phyloP scores from a whole-genome alignment of 2,329 filamentous ascomycete genomes.

The Emergomyces africanus region DNA sequence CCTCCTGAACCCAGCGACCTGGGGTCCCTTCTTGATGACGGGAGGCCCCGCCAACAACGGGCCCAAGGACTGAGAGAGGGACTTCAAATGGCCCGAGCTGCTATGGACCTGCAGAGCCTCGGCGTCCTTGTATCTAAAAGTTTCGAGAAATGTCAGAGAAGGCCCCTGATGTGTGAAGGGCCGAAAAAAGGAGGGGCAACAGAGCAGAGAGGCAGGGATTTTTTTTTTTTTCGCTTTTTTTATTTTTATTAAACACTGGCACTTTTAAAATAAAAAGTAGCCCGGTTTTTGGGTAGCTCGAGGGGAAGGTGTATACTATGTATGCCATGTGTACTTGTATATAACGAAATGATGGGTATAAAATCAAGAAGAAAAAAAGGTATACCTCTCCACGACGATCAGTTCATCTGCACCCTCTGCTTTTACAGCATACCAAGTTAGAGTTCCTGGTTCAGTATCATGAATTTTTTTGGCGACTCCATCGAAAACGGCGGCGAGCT shows the following conservation, averaged over 20 bases:
- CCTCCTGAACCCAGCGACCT: constrained; percentile 7
- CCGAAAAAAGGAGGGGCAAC: too few species aligned
- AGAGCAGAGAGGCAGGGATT: too few species aligned
- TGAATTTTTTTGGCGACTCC: constrained; percentile 19
- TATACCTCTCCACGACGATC: constrained; percentile 22
- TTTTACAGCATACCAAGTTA: constrained; percentile 20
- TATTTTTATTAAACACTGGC: too few species aligned
- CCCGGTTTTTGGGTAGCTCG: too few species aligned
- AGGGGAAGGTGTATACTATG: too few species aligned
- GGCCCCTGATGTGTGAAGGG: too few species aligned
- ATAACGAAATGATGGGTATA: background rate
- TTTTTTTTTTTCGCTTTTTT: too few species aligned
- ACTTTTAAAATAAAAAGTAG: too few species aligned
- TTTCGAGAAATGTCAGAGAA: background rate
- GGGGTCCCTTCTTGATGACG: constrained; percentile 5
- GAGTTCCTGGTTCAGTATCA: constrained; percentile 19
- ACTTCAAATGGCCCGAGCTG: constrained; percentile 8
- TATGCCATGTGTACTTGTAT: too few species aligned
- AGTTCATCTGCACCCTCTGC: constrained; percentile 19
- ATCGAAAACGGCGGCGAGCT: constrained; percentile 17
- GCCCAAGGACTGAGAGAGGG: constrained; percentile 1
- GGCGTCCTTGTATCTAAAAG: constrained; percentile 7
- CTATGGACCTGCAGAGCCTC: constrained; percentile 7
- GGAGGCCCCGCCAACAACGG: constrained; percentile 5
- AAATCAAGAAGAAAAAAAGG: background rate